Evolutionary conservation across 148 eudicot species (phyloP), one percentile per base, ranked within the genome.

Genomic region (Persicaria maculosa): DNA sequence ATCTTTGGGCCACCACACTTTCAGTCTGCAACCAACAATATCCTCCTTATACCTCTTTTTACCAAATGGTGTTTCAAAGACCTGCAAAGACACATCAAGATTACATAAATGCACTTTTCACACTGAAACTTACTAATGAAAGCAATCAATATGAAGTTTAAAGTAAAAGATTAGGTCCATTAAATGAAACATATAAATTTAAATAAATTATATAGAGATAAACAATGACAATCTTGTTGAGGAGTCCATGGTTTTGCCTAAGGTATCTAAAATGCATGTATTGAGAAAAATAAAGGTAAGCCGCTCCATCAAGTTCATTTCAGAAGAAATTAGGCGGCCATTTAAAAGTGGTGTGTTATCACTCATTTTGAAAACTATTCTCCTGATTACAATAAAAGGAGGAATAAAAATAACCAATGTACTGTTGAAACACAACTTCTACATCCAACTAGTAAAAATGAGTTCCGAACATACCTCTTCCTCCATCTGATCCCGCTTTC

Each of bases 401-500:
- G 70, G 47, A 65, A 65, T 65, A 65, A 15, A 25, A 65, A 40
- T 65, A 65, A 65, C 6, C 31, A 40, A 64, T 25, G 43, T 36
- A 54, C 9, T 55, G 22, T 7, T 17, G 9, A 55, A 55, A n/a
- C 22, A 4, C 4, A 40, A 12, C n/a, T 36, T 40, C 45, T 64
- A 58, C 9, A 6, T 59, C 67, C 11, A 22, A 4, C 43, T 59
- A 59, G 43, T 25, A 65, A 2, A 43, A 15, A 43, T 2, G 4
- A 65, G 19, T 65, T 65, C 70, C 9, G 70, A 43, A 15, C 73
- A 71, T 79, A 88, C 91, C 76, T 81, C 81, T 16, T 79, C 82
- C 71, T 77, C 83, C 81, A 77, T 77, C 83, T 44, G 65, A 69
- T 71, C 78, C 16, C 72, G 78, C 85, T 84, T 88, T 80, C 81